Percentiles rank a stretch among this genome's conserved stretches.
These are phyloP conservation scores for Parasitella parasitica DNA, from an alignment of 371 early-diverging fungal genomes.

Conservation along the genomic window DNA sequence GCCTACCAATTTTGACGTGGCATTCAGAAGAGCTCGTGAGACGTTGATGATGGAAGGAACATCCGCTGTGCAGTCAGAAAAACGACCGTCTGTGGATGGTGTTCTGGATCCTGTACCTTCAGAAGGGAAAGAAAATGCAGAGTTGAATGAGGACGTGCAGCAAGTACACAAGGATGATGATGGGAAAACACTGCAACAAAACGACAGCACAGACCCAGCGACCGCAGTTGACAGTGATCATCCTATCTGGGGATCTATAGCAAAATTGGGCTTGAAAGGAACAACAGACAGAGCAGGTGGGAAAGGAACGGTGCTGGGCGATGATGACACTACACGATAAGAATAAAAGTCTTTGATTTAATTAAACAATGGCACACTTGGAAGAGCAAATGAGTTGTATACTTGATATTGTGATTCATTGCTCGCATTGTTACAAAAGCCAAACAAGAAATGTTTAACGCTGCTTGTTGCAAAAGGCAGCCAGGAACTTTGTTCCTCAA, in stretches of 20 bases:
- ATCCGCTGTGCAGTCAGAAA: neutral
- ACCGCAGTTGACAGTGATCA: neutral
- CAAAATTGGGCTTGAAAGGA: constrained; percentile 17
- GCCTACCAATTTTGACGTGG: constrained; percentile 49
- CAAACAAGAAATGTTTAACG: too few species aligned
- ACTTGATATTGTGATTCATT: neutral
- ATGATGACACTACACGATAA: constrained; percentile 6
- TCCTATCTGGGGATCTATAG: constrained; percentile 6
- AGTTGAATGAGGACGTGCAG: neutral
- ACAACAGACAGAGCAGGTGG: constrained; percentile 20
- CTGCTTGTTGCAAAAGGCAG: too few species aligned
- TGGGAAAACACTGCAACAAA: neutral
- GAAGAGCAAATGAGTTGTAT: too few species aligned
- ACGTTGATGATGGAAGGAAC: constrained; percentile 36
- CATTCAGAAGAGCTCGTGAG: constrained; percentile 44
- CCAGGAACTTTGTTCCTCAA: too few species aligned
- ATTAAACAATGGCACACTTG: too few species aligned
- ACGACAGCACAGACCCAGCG: neutral
- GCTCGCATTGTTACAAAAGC: too few species aligned
- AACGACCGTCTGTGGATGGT: neutral
- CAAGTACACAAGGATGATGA: neutral
- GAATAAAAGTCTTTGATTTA: too few species aligned
- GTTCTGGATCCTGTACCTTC: constrained; percentile 4
- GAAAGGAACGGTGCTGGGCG: constrained; percentile 2
- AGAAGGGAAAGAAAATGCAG: neutral